Percentiles rank a stretch among this genome's conserved stretches.
Evolutionary conservation across 768 basidiomycete species (phyloP).

Genomic region (Xerocomellus dryophilus): DNA sequence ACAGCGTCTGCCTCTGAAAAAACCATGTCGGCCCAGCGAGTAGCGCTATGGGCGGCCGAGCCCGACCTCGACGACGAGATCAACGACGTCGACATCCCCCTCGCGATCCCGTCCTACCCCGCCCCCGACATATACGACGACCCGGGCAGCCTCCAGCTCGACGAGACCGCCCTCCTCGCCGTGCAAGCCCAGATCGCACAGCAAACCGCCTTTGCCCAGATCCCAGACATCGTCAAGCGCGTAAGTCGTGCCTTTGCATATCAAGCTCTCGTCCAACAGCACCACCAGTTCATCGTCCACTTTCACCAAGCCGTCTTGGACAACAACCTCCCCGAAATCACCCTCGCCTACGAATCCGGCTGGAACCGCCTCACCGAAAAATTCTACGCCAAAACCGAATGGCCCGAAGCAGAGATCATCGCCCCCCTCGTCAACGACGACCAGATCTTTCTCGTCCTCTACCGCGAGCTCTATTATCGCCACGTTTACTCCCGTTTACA

Average conservation of each 20-base stretch:
- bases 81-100: conserved; percentile 60
- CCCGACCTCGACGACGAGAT: conserved; percentile 76
- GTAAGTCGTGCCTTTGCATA: conserved; percentile 42
- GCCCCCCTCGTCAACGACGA: conserved; percentile 94
- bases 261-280: background rate
- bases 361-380: conserved; percentile 98
- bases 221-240: conserved; percentile 87
- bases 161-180: conserved; percentile 65
- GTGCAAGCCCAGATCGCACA: conserved; percentile 85
- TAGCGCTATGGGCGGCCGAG: conserved; percentile 73
- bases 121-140: conserved; percentile 32
- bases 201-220: conserved; percentile 75
- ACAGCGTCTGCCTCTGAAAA: background rate
- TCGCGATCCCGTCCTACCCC: conserved; percentile 29
- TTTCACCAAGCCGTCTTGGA: conserved; percentile 92
- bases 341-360: conserved; percentile 90
- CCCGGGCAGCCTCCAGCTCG: conserved; percentile 52
- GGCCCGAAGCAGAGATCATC: conserved; percentile 96
- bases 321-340: conserved; percentile 89
- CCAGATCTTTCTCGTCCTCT: conserved; percentile 93
- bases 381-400: conserved; percentile 90
- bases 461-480: conserved; percentile 92
- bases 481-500: conserved; percentile 95
- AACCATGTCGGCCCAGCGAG: conserved; percentile 56
- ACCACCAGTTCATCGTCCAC: conserved; percentile 80